These are phyloP conservation scores for Ceratopteris richardii DNA, from an alignment of 75 land plant genomes.

Conservation along the genomic window DNA sequence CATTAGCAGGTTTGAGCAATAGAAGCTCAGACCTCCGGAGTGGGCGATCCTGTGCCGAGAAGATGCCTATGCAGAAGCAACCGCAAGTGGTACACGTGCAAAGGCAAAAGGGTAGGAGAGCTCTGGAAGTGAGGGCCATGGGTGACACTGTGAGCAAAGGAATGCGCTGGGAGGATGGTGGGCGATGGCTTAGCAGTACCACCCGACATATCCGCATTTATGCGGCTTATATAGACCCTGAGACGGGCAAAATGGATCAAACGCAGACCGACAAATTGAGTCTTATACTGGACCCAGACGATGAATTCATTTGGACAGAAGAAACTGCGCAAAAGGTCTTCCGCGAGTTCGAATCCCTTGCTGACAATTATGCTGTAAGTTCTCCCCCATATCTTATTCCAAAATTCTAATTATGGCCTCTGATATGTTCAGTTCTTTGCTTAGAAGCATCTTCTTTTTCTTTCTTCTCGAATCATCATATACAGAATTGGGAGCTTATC, in stretches of 20 bases:
- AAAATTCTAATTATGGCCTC: neutral
- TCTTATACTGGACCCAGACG: conserved; percentile 70
- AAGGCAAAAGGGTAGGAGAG: no score
- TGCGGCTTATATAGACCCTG: conserved; percentile 77
- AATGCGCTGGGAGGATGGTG: conserved; percentile 50
- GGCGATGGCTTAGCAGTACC: conserved; percentile 76
- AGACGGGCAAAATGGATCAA: conserved; percentile 68
- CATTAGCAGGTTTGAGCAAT: no score
- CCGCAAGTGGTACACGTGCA: no score
- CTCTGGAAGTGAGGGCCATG: neutral
- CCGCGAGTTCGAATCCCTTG: conserved; percentile 62
- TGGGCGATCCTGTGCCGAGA: no score
- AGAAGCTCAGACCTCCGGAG: no score
- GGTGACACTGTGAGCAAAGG: conserved; percentile 37
- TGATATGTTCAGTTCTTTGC: conserved; percentile 2
- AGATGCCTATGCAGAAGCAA: no score
- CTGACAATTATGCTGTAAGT: conserved; percentile 73
- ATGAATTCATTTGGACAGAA: conserved; percentile 77
- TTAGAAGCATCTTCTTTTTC: no score
- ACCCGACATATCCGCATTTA: conserved; percentile 79
- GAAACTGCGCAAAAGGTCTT: conserved; percentile 70
- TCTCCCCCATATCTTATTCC: no score
- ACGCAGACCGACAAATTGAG: conserved; percentile 85
- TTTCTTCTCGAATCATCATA: no score
- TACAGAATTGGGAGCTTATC: no score